A percentile compares a stretch with the other conserved stretches of the same genome.
Conservation (phyloP, 495 filamentous ascomycete genomes). For the Pyrenula aspistea region DNA sequence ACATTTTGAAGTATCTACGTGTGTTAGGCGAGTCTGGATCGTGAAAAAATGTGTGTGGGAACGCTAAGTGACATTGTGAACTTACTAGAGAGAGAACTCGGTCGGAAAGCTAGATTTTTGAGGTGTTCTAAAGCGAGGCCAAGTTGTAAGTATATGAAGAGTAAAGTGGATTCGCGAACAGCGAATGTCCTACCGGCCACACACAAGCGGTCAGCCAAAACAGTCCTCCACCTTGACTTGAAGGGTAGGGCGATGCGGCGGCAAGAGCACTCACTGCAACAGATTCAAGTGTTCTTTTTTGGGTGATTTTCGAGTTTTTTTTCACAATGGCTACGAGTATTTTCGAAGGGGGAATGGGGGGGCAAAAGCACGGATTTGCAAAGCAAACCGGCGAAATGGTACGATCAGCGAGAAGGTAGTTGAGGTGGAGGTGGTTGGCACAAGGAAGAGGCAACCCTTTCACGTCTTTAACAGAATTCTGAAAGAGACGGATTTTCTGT, state of each 20-base stretch:
- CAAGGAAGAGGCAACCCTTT: neutral
- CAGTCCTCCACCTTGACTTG: too few relatives aligned
- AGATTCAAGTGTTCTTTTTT: neutral
- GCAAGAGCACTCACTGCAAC: neutral
- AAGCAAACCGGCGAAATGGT: neutral
- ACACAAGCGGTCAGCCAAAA: neutral
- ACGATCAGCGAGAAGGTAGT: neutral
- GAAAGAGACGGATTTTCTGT: neutral
- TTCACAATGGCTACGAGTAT: neutral
- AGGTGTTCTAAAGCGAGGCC: neutral
- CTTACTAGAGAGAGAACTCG: neutral
- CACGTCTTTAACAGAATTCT: neutral
- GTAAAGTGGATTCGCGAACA: neutral
- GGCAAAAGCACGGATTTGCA: neutral
- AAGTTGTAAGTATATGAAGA: neutral
- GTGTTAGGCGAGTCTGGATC: neutral
- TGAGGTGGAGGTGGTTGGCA: neutral
- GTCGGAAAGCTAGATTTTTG: neutral
- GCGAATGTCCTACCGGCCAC: neutral
- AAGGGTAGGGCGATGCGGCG: too few relatives aligned
- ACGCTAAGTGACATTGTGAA: too few relatives aligned
- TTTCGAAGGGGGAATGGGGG: neutral
- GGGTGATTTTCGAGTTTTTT: neutral
- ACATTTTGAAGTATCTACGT: conserved; percentile 23
- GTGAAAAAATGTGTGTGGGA: too few relatives aligned